Base-by-base conservation (phyloP, 345 rosid species). In the Lenwebbia sp. region DNA sequence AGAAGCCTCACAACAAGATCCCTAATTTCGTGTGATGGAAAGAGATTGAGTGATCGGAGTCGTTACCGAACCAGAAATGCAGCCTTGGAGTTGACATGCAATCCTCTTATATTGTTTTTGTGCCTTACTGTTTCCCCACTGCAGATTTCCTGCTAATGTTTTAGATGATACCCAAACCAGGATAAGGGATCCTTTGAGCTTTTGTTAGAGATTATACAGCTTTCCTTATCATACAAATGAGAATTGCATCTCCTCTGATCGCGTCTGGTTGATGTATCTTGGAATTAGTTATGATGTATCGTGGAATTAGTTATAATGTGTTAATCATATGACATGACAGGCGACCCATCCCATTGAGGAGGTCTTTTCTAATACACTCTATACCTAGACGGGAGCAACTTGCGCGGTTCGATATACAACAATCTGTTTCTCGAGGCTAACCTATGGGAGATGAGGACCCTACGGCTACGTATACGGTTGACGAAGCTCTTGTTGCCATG, bases 401-500 rank as follows among this genome's bases (percentile, higher is more conserved):
- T 2, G 47, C 25, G 13, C 26, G 7, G 81, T 19, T 25, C 7
- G 7, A 21, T 70, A 70, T 19, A 70, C 47, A 0, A 44, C 47
- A 10, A 51, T 82, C 54, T 55, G 76, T 44, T 30, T n/a, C 82
- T 84, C 7, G 30, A 5, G 82, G 57, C 30, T 44, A 28, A 41
- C n/a, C 62, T 41, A 85, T 90, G 91, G 91, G 86, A 76, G 90
- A 91, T 84, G 94, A 87, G 82, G 89, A 57, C 44, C 88, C 51
- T 58, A 85, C 83, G 22, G 51, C 56, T 28, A 82, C 44, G 3
- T 96, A 91, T 88, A 94, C 96, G 4, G 95, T 95, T 83, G 99
- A 96, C 83, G 99, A 95, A 85, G 99, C 99, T 85, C 96, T 96
- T 88, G 85, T 92, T 88, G 86, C 90, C 23, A 83, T 91, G 92